Evolutionary conservation across 2,329 filamentous ascomycete genomes (phyloP).

Genomic region (Penicillium sp.): DNA sequence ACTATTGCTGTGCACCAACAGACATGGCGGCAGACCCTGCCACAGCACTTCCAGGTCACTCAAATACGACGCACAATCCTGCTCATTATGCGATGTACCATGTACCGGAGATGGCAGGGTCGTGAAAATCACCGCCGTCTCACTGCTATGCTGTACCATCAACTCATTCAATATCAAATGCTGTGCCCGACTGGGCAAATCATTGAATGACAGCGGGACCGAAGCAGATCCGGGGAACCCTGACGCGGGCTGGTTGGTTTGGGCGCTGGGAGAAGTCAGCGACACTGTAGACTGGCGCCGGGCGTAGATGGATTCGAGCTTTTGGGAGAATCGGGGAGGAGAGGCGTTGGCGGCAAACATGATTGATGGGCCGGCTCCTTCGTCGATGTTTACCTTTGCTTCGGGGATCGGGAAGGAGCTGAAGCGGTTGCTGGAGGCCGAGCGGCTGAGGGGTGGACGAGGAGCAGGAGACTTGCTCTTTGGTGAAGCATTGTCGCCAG

Average conservation of each 20-base stretch:
- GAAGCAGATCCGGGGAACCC: constrained; percentile 65
- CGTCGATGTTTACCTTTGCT: constrained; percentile 66
- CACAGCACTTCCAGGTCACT: constrained; percentile 80
- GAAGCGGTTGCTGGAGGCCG: constrained; percentile 57
- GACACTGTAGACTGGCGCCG: constrained; percentile 34
- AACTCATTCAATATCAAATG: constrained; percentile 87
- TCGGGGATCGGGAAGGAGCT: constrained; percentile 75
- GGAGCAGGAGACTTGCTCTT: constrained; percentile 27
- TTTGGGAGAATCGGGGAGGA: constrained; percentile 39
- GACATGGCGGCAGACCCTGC: constrained; percentile 73
- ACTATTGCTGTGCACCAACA: constrained; percentile 84
- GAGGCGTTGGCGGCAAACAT: constrained; percentile 68
- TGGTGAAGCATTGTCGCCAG: constrained; percentile 33
- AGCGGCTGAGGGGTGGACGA: constrained; percentile 38
- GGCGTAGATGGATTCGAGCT: constrained; percentile 47
- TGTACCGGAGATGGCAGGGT: constrained; percentile 82
- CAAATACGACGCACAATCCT: constrained; percentile 74
- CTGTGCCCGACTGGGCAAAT: constrained; percentile 81
- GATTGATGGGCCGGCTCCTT: constrained; percentile 71
- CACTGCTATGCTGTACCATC: constrained; percentile 69
- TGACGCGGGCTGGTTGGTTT: constrained; percentile 41
- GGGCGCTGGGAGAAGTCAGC: constrained; percentile 22
- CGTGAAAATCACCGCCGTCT: constrained; percentile 81
- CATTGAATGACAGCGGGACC: constrained; percentile 80
- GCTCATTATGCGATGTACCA: constrained; percentile 73